phyloP scores from a whole-genome alignment of 176 grass and related monocot genomes.

The Melocanna baccifera region DNA sequence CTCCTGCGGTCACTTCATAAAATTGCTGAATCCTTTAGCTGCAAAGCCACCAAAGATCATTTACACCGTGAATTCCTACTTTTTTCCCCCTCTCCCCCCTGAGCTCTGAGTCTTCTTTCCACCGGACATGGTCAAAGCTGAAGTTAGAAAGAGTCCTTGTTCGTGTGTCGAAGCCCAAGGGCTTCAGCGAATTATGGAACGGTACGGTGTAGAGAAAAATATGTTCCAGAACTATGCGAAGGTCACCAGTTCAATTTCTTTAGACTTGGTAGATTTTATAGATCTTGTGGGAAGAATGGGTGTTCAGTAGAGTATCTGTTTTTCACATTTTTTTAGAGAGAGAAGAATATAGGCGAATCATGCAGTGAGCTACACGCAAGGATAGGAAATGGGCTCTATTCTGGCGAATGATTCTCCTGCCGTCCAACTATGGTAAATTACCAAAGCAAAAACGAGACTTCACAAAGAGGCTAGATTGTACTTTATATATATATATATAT shows the following conservation, averaged over 20 bases:
- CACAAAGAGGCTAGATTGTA: background rate
- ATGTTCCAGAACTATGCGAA: background rate
- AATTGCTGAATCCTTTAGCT: conserved; percentile 11
- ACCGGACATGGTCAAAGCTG: conserved; percentile 16
- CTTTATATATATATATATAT: background rate
- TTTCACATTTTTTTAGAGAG: background rate
- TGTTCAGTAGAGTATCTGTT: background rate
- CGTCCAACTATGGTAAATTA: conserved; percentile 19
- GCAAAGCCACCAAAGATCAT: background rate
- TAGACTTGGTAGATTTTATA: conserved; percentile 36
- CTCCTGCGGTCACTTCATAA: conserved; percentile 20
- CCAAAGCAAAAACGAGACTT: conserved; percentile 6
- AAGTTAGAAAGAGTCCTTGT: conserved; percentile 15
- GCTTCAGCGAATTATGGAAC: conserved; percentile 36
- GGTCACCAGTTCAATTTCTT: conserved; percentile 8
- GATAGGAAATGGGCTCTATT: background rate
- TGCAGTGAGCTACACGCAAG: conserved; percentile 31
- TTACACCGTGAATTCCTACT: background rate
- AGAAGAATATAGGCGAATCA: background rate
- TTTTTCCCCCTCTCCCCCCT: background rate
- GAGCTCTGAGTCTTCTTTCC: background rate
- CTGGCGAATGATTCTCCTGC: conserved; percentile 8
- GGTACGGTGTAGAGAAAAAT: conserved; percentile 17
- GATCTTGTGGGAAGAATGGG: conserved; percentile 35
- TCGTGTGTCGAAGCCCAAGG: conserved; percentile 30